These are phyloP conservation scores for Panaeolus papilionaceus DNA, from an alignment of 768 basidiomycete species.

Conservation along the genomic window DNA sequence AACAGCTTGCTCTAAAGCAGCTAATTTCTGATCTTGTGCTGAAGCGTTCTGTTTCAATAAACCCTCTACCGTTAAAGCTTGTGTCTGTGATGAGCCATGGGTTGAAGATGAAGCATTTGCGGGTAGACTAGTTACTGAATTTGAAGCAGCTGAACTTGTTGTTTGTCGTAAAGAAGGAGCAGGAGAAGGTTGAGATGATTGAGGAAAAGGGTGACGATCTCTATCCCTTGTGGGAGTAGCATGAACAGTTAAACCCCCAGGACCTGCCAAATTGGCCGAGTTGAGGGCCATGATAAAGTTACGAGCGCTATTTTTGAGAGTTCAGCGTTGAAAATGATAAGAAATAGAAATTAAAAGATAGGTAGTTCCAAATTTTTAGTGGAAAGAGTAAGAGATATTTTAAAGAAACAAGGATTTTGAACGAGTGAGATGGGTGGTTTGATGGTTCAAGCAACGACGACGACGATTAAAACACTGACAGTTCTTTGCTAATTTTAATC, in stretches of 20 bases:
- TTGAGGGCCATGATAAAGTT: constrained; percentile 21
- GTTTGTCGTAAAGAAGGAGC: constrained; percentile 35
- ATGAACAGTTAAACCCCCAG: constrained; percentile 24
- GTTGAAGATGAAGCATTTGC: constrained; percentile 39
- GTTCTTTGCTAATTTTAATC: not conserved
- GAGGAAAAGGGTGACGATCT: constrained; percentile 44
- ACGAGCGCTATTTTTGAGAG: constrained; percentile 7
- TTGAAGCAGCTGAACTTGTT: constrained; percentile 30
- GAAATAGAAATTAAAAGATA: constrained; percentile 10
- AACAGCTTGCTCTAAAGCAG: constrained; percentile 79
- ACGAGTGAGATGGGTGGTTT: not conserved
- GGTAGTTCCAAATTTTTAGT: not conserved
- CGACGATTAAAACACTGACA: not conserved
- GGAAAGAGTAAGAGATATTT: not conserved
- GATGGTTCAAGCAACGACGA: not conserved
- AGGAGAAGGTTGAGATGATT: constrained; percentile 40
- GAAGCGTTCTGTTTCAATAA: constrained; percentile 61
- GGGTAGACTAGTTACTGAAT: constrained; percentile 35
- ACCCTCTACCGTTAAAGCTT: constrained; percentile 49
- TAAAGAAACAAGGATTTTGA: not conserved
- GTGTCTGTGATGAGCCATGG: constrained; percentile 42
- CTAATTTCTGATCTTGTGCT: constrained; percentile 58
- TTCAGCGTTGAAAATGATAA: constrained; percentile 4
- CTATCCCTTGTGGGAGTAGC: constrained; percentile 39
- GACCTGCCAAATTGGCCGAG: constrained; percentile 16